These are phyloP conservation scores for Porcisia deanei DNA, from an alignment of 208 protist genomes.

Conservation along the genomic window DNA sequence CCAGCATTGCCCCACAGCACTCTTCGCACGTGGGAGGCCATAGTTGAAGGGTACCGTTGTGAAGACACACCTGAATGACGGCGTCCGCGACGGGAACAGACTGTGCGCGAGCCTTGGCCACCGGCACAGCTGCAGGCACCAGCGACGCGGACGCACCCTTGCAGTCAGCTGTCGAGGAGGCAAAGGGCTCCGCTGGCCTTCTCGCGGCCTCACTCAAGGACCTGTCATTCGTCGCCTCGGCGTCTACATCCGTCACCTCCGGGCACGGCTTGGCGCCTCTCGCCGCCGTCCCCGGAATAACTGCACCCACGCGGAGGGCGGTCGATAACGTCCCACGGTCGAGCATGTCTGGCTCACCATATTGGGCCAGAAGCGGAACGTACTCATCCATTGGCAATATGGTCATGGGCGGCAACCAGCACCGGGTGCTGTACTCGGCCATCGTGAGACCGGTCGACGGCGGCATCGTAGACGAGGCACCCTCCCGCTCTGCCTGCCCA, in stretches of 20 bases:
- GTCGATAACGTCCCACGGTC: slow-evolving; percentile 1
- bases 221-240: slow-evolving; percentile 8
- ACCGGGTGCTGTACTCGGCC: slow-evolving; percentile 22
- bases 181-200: not conserved
- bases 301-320: not conserved
- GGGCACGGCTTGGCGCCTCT: not conserved
- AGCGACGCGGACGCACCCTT: not conserved
- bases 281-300: not conserved
- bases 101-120: not conserved
- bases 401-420: slow-evolving; percentile 63
- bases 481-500: slow-evolving; percentile 18
- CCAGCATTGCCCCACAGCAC: slow-evolving; percentile 46
- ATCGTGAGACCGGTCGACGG: not conserved
- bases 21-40: slow-evolving; percentile 41
- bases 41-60: slow-evolving; percentile 47
- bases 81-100: slow-evolving; percentile 14
- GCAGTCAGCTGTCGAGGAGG: not conserved
- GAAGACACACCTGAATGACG: slow-evolving; percentile 43
- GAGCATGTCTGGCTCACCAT: slow-evolving; percentile 46
- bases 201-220: not conserved
- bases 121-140: not conserved
- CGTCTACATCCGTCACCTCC: slow-evolving; percentile 18
- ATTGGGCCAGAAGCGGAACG: slow-evolving; percentile 40
- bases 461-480: not conserved
- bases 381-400: slow-evolving; percentile 78